These are phyloP conservation scores for Cladosporium cucumerinum DNA, from an alignment of 2,329 filamentous ascomycete species.

Conservation along the genomic window DNA sequence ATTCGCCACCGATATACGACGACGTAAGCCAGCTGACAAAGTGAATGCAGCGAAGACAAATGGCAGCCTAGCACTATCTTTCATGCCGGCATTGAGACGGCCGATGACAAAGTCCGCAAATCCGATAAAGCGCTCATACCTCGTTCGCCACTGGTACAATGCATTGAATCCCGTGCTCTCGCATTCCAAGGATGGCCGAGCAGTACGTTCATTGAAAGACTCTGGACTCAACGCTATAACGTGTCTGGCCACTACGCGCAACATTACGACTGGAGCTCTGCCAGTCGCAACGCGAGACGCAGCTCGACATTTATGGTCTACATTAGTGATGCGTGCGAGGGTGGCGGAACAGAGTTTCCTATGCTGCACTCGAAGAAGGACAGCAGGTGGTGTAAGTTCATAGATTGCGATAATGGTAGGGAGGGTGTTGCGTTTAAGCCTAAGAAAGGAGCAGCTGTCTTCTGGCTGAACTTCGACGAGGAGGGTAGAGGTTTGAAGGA, in stretches of 20 bases:
- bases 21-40: background rate
- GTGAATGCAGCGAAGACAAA: slow-evolving; percentile 37
- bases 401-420: slow-evolving; percentile 49
- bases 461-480: slow-evolving; percentile 58
- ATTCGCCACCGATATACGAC: background rate
- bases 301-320: slow-evolving; percentile 63
- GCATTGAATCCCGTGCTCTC: slow-evolving; percentile 57
- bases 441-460: slow-evolving; percentile 57
- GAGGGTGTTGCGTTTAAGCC: slow-evolving; percentile 57
- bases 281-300: slow-evolving; percentile 35
- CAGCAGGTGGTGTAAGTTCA: slow-evolving; percentile 54
- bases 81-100: slow-evolving; percentile 45
- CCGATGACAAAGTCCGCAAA: slow-evolving; percentile 50
- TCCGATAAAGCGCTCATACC: slow-evolving; percentile 53
- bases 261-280: slow-evolving; percentile 57
- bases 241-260: slow-evolving; percentile 55
- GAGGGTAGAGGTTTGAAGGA: slow-evolving; percentile 57
- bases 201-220: slow-evolving; percentile 57
- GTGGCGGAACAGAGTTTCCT: slow-evolving; percentile 61
- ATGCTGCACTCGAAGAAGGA: slow-evolving; percentile 40
- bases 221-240: slow-evolving; percentile 61
- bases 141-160: slow-evolving; percentile 51
- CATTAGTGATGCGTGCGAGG: slow-evolving; percentile 50
- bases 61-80: slow-evolving; percentile 56
- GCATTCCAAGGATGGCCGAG: slow-evolving; percentile 59